Evolutionary conservation across 2,329 filamentous ascomycete species (phyloP).

Genomic region (Pyrenochaeta sp.): DNA sequence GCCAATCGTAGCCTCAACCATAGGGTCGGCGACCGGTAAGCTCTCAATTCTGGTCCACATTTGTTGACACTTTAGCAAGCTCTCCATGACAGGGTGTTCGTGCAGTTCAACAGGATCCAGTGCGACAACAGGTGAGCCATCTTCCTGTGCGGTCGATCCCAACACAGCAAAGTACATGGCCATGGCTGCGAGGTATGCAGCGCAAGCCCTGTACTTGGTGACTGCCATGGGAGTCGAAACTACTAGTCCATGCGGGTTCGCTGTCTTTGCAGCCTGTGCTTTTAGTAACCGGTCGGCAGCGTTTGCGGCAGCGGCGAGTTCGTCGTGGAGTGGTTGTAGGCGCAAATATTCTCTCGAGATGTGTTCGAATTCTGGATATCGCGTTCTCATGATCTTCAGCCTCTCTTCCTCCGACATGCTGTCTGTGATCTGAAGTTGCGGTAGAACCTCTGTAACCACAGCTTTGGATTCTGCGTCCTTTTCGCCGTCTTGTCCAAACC

Average conservation of each 20-base stretch:
- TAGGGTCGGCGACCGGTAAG: conserved; percentile 62
- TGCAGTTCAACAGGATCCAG: conserved; percentile 80
- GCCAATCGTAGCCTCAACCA: conserved; percentile 40
- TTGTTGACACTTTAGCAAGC: conserved; percentile 77
- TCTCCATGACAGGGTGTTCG: conserved; percentile 91
- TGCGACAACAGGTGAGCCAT: conserved; percentile 61
- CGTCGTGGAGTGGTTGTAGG: conserved; percentile 69
- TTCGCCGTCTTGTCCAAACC: conserved; percentile 65
- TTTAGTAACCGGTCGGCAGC: conserved; percentile 58
- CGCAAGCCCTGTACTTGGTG: conserved; percentile 79
- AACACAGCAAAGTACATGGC: conserved; percentile 94
- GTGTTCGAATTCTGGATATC: conserved; percentile 92
- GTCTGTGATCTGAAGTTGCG: conserved; percentile 80
- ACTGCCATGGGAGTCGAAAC: conserved; percentile 41
- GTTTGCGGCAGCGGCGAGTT: conserved; percentile 66
- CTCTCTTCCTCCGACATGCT: conserved; percentile 79
- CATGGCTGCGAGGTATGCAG: conserved; percentile 84
- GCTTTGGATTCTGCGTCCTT: conserved; percentile 57
- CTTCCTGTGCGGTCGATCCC: conserved; percentile 74
- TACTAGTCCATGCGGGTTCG: conserved; percentile 13
- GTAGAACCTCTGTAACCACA: conserved; percentile 84
- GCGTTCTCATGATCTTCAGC: conserved; percentile 74
- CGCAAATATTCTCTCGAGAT: conserved; percentile 79
- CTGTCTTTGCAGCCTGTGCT: conserved; percentile 32
- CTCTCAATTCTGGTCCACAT: conserved; percentile 79